phyloP scores from a whole-genome alignment of 192 early-diverging fungal species.

The Bifiguratus adelaidae region DNA sequence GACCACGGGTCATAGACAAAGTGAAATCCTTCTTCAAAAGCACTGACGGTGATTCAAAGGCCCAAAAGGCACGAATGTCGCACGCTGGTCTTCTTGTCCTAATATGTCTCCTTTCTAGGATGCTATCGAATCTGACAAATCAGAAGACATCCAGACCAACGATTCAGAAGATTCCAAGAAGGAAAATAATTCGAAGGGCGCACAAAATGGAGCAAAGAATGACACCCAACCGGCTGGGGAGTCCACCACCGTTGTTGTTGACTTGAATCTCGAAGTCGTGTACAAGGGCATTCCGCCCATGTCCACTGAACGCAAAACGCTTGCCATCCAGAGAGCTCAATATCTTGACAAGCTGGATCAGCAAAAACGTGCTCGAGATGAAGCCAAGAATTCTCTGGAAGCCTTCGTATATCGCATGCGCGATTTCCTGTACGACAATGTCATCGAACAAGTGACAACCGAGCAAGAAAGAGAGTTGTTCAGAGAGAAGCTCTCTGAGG shows the following conservation, averaged over 20 bases:
- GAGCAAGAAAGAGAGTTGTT: constrained; percentile 61
- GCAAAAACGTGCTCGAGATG: constrained; percentile 59
- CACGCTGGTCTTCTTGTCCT: too few species aligned
- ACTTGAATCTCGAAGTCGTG: constrained; percentile 43
- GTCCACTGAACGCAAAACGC: constrained; percentile 8
- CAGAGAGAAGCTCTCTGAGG: constrained; percentile 34
- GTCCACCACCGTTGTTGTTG: too few species aligned
- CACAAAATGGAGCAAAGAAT: too few species aligned
- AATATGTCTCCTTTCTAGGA: too few species aligned
- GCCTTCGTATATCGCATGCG: constrained; percentile 79
- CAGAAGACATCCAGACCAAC: too few species aligned
- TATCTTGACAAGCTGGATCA: constrained; percentile 68
- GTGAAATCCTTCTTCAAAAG: constrained; percentile 56
- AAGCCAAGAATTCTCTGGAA: constrained; percentile 83
- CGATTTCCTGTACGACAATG: constrained; percentile 74
- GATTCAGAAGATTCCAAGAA: too few species aligned
- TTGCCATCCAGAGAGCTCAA: constrained; percentile 18
- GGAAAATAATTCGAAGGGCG: too few species aligned
- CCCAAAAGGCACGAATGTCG: too few species aligned
- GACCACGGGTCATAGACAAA: constrained; percentile 25
- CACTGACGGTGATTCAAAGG: constrained; percentile 34
- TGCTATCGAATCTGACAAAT: too few species aligned
- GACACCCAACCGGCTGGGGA: too few species aligned
- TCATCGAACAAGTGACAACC: constrained; percentile 52
- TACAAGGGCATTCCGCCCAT: constrained; percentile 21